A percentile compares a stretch with the other conserved stretches of the same genome.
Conservation (phyloP, 345 rosid genomes). For the Turritis glabra region DNA sequence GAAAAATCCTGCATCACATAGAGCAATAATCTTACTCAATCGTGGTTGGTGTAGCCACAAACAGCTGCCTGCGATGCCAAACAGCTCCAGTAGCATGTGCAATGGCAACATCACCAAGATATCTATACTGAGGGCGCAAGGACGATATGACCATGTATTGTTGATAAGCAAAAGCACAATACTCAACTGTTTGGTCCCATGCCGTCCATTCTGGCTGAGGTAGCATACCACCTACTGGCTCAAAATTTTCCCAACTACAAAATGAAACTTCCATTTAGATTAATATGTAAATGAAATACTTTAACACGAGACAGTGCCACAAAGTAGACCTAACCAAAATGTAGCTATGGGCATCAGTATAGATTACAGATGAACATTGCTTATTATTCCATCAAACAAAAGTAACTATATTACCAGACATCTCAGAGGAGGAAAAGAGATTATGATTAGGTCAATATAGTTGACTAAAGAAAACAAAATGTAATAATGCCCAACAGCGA, state of each 20-base stretch:
- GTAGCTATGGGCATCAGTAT: not conserved
- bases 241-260: constrained; percentile 96
- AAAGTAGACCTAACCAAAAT: constrained; percentile 5
- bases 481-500: not conserved
- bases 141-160: constrained; percentile 89
- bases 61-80: constrained; percentile 98
- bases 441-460: constrained; percentile 11
- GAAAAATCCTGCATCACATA: constrained; percentile 10
- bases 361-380: not conserved
- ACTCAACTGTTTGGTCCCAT: constrained; percentile 99
- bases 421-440: constrained; percentile 9
- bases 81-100: constrained; percentile 95
- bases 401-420: not conserved
- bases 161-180: constrained; percentile 96
- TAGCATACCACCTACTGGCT: constrained; percentile 92
- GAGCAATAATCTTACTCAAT: constrained; percentile 70
- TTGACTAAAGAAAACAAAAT: constrained; percentile 3
- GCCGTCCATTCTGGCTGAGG: constrained; percentile 99
- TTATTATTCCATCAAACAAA: constrained; percentile 5
- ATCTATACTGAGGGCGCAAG: constrained; percentile 93
- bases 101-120: constrained; percentile 96
- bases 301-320: constrained; percentile 5
- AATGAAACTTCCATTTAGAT: constrained; percentile 33
- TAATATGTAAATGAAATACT: constrained; percentile 18
- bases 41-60: constrained; percentile 95